These are phyloP conservation scores for Fusarium brevicatenulatum DNA, from an alignment of 2,329 filamentous ascomycete species.

Conservation along the genomic window DNA sequence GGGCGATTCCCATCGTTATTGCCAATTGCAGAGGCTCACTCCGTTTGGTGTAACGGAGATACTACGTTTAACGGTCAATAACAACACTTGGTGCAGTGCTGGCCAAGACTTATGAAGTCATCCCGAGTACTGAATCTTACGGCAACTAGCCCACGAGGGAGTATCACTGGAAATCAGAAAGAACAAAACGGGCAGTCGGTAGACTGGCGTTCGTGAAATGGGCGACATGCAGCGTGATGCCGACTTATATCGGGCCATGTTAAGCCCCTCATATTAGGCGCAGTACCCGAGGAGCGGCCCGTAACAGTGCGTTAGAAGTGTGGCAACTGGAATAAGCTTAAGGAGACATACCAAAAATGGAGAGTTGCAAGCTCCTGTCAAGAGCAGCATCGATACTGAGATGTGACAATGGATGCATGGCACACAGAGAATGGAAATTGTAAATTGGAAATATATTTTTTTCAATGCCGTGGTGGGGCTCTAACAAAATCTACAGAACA, in stretches of 20 bases:
- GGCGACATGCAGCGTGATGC: background rate
- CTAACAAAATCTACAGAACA: conserved; percentile 32
- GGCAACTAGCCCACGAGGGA: background rate
- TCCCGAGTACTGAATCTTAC: background rate
- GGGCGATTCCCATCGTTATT: conserved; percentile 9
- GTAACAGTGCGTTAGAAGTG: background rate
- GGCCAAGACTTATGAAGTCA: conserved; percentile 4
- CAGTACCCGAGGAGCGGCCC: background rate
- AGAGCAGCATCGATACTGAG: background rate
- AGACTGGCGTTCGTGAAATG: background rate
- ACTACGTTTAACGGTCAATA: conserved; percentile 17
- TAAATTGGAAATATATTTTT: conserved; percentile 4
- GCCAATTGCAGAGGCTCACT: conserved; percentile 14
- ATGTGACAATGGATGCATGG: background rate
- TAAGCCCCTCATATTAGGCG: background rate
- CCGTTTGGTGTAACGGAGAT: conserved; percentile 24
- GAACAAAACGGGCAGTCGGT: background rate
- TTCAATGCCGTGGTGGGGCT: conserved; percentile 9
- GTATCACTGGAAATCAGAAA: background rate
- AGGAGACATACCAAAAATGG: background rate
- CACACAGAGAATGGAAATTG: background rate
- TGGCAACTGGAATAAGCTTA: background rate
- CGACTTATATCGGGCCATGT: background rate
- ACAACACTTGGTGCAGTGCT: background rate
- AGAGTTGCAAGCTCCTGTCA: background rate